Conservation (phyloP, 495 filamentous ascomycete genomes). For the Hypoxylon cercidicola region DNA sequence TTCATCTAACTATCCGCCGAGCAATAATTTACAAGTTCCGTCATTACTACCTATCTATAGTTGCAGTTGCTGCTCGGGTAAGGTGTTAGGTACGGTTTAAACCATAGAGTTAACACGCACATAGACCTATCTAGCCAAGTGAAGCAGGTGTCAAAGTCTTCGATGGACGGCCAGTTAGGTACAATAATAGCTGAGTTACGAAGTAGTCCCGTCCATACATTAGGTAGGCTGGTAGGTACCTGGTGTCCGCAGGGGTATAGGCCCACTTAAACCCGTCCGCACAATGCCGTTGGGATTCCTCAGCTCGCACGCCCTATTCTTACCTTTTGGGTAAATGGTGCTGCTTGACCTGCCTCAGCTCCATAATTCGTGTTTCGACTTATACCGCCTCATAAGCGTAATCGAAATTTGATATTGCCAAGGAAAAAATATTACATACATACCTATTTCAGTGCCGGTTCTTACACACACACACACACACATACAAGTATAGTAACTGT, state of each 20-base stretch:
- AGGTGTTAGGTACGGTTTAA: too few species aligned
- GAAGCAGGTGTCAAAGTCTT: constrained; percentile 2
- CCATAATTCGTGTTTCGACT: neutral
- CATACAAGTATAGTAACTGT: neutral
- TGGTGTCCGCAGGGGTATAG: constrained; percentile 2
- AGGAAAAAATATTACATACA: neutral
- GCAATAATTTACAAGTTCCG: too few species aligned
- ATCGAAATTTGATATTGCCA: neutral
- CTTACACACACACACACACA: neutral
- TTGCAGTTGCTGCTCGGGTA: too few species aligned
- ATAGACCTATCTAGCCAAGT: neutral
- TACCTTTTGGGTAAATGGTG: constrained; percentile 12
- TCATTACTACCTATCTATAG: too few species aligned
- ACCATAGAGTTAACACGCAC: too few species aligned
- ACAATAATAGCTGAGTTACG: constrained; percentile 12
- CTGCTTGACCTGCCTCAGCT: neutral
- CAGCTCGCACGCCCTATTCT: constrained; percentile 33
- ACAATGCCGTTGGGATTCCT: constrained; percentile 24
- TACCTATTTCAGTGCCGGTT: neutral
- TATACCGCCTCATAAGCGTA: neutral
- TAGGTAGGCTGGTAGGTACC: too few species aligned
- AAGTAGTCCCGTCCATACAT: constrained; percentile 10
- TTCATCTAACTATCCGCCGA: too few species aligned
- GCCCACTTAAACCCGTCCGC: constrained; percentile 33
- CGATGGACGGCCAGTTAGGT: neutral